phyloP scores from a whole-genome alignment of 768 basidiomycete species.

The Tulasnella sp. region DNA sequence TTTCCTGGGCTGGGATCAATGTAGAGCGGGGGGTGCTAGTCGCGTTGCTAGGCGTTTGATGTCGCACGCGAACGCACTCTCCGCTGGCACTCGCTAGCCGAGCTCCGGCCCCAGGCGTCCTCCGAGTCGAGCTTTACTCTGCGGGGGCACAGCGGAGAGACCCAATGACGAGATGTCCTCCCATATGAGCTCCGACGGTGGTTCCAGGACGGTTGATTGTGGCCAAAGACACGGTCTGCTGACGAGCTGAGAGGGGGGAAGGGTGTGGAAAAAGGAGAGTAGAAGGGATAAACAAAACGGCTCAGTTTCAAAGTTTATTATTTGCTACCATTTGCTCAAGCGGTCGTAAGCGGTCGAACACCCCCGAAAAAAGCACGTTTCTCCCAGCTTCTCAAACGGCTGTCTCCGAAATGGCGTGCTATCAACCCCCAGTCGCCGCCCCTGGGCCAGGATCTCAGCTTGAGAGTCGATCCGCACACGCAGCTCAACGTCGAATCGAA shows the following conservation, averaged over 20 bases:
- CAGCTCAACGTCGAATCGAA: not conserved
- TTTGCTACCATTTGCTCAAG: not conserved
- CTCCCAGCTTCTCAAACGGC: not conserved
- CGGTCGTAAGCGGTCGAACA: not conserved
- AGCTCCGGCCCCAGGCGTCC: not conserved
- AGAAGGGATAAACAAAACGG: not conserved
- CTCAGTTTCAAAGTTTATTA: not conserved
- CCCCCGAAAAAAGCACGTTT: not conserved
- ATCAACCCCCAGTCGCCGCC: not conserved
- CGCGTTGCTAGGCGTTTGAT: not conserved
- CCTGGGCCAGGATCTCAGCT: slow-evolving; percentile 8
- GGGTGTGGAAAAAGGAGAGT: not conserved
- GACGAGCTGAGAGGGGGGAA: not conserved
- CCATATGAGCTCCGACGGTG: not conserved
- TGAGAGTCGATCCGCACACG: not conserved
- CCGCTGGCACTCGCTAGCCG: not conserved
- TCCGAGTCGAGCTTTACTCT: not conserved
- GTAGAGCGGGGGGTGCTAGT: not conserved
- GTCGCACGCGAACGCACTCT: not conserved
- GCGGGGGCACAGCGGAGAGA: not conserved
- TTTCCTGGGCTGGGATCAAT: too few relatives aligned
- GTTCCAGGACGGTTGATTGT: not conserved
- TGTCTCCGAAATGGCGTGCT: slow-evolving; percentile 10
- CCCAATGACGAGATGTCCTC: not conserved
- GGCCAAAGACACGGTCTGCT: not conserved